Conservation (phyloP, 805 yeast genomes). For the Nakazawaea laoshanensis region DNA sequence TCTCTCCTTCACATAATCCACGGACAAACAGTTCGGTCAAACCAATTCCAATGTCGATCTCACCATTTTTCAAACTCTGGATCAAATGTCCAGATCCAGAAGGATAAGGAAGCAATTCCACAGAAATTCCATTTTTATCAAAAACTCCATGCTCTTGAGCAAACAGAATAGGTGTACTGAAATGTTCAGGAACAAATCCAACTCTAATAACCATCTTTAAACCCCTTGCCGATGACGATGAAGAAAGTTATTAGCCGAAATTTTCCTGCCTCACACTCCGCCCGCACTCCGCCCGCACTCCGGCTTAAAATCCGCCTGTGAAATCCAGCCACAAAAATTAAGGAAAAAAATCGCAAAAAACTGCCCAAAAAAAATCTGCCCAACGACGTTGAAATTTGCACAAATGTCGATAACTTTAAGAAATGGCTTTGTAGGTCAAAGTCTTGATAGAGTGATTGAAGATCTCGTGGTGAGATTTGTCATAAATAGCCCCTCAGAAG, state of each 20-base stretch:
- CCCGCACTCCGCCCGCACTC: too few species aligned
- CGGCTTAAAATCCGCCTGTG: too few species aligned
- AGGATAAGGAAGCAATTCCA: constrained; percentile 61
- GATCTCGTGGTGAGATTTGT: constrained; percentile 87
- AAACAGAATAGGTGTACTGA: constrained; percentile 76
- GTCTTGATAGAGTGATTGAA: constrained; percentile 68
- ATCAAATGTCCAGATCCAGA: constrained; percentile 88
- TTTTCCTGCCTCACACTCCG: too few species aligned
- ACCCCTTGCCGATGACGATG: too few species aligned
- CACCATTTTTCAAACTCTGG: constrained; percentile 52
- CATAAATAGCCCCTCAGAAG: constrained; percentile 88
- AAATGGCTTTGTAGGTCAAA: constrained; percentile 46
- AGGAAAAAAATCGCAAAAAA: neutral
- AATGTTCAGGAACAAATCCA: constrained; percentile 89
- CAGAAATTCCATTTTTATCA: constrained; percentile 35
- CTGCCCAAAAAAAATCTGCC: neutral
- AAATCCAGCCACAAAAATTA: too few species aligned
- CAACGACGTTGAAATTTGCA: too few species aligned
- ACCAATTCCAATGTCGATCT: constrained; percentile 78
- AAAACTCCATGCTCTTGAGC: constrained; percentile 57
- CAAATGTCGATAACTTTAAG: constrained; percentile 27
- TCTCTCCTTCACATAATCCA: constrained; percentile 65
- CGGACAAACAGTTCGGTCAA: constrained; percentile 87
- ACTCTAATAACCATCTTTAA: constrained; percentile 30
- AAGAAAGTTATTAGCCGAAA: too few species aligned